A percentile compares a stretch with the other conserved stretches of the same genome.
Evolutionary conservation across 2,329 filamentous ascomycete genomes (phyloP).

Genomic region (Fusarium praegraminearum): DNA sequence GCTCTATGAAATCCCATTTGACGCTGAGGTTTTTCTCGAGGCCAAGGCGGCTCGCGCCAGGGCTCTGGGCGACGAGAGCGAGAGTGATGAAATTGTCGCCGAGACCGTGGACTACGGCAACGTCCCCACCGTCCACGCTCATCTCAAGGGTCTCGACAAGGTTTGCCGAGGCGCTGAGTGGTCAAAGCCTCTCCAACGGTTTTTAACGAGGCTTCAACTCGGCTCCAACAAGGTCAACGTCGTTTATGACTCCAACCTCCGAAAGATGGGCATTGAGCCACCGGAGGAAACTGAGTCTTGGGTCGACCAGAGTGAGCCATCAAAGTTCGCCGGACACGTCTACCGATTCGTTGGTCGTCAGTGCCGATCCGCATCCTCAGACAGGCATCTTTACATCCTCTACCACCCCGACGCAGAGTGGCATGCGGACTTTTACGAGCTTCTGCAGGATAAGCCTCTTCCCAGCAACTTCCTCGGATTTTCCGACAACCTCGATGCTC

Average conservation of each 20-base stretch:
- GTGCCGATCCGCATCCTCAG: conserved; percentile 26
- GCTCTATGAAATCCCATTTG: conserved; percentile 30
- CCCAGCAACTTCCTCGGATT: conserved; percentile 34
- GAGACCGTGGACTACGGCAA: conserved; percentile 12
- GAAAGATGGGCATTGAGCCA: conserved; percentile 28
- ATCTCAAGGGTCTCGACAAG: conserved; percentile 28
- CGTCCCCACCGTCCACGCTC: conserved; percentile 27
- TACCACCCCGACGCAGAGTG: conserved; percentile 34
- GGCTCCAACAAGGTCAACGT: conserved; percentile 21
- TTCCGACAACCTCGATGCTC: conserved; percentile 34
- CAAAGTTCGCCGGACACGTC: conserved; percentile 27
- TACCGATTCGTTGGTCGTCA: conserved; percentile 30
- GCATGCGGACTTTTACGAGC: conserved; percentile 32
- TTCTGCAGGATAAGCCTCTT: conserved; percentile 31
- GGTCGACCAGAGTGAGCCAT: conserved; percentile 22
- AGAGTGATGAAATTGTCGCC: conserved; percentile 14
- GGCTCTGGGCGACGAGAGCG: conserved; percentile 19
- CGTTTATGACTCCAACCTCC: conserved; percentile 32
- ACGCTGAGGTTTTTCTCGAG: conserved; percentile 20
- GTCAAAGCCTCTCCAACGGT: conserved; percentile 31
- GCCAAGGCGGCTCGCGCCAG: conserved; percentile 27
- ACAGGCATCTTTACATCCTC: conserved; percentile 32
- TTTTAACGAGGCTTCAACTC: conserved; percentile 29
- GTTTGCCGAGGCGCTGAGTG: conserved; percentile 30
- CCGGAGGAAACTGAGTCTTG: conserved; percentile 32